Evolutionary conservation across 108 stramenopile genomes (phyloP).

Genomic region (Chaetoceros muelleri): DNA sequence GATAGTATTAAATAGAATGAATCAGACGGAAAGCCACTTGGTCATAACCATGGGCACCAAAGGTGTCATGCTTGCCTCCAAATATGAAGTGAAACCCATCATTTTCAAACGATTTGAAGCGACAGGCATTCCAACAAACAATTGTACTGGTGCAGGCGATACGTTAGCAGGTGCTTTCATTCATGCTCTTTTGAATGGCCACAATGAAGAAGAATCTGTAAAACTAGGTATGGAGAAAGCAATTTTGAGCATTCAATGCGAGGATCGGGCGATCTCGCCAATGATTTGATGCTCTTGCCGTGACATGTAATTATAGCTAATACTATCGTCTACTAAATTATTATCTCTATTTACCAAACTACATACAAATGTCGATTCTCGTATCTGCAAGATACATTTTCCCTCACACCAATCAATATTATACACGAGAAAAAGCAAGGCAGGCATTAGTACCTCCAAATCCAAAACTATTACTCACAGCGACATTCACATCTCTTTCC

Average conservation of each 20-base stretch:
- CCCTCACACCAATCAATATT: too few relatives aligned
- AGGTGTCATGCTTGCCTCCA: conserved; percentile 41
- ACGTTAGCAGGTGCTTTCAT: conserved; percentile 51
- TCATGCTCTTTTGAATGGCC: conserved; percentile 35
- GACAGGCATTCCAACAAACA: conserved; percentile 7
- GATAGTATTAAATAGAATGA: conserved; percentile 33
- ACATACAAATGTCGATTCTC: too few relatives aligned
- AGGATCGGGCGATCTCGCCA: conserved; percentile 39
- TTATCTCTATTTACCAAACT: too few relatives aligned
- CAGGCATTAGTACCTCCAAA: conserved; percentile 98
- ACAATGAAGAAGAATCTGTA: conserved; percentile 20
- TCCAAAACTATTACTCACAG: conserved; percentile 92
- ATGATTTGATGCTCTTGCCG: not conserved
- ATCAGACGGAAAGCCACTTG: conserved; percentile 17
- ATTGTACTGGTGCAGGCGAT: conserved; percentile 60
- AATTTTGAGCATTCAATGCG: conserved; percentile 28
- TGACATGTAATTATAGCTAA: too few relatives aligned
- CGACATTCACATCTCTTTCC: conserved; percentile 18
- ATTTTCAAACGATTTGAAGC: conserved; percentile 22
- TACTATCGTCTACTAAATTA: too few relatives aligned
- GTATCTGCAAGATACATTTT: too few relatives aligned
- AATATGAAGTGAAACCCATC: not conserved
- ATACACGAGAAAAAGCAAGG: conserved; percentile 46
- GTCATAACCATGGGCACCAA: conserved; percentile 34
- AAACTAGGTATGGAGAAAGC: conserved; percentile 42